Conservation (phyloP, 2,329 filamentous ascomycete genomes). For the Berkeleyomyces basicola region DNA sequence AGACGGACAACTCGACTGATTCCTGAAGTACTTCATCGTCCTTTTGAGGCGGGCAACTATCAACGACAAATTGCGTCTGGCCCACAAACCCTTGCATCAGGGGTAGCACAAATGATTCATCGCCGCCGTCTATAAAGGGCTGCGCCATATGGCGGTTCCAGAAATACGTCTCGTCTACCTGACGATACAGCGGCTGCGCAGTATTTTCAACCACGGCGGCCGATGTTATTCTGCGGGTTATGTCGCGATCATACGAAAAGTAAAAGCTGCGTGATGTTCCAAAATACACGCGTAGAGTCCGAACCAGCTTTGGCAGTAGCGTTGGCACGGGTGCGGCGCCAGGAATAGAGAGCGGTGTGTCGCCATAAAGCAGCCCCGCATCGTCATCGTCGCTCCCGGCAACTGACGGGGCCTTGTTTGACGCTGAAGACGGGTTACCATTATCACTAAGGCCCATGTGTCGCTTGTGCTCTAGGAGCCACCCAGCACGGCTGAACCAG, state of each 20-base stretch:
- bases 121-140: constrained; percentile 58
- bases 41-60: constrained; percentile 39
- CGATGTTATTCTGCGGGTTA: constrained; percentile 48
- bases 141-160: constrained; percentile 71
- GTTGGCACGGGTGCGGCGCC: constrained; percentile 20
- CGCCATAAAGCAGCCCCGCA: constrained; percentile 8
- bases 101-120: constrained; percentile 57
- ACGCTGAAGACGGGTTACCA: not conserved
- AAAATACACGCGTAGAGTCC: constrained; percentile 72
- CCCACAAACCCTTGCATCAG: constrained; percentile 91
- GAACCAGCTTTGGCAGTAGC: constrained; percentile 68
- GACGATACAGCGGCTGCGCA: constrained; percentile 45
- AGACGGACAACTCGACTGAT: constrained; percentile 29
- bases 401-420: constrained; percentile 25
- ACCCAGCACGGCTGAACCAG: constrained; percentile 80
- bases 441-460: constrained; percentile 49
- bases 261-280: constrained; percentile 72
- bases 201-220: constrained; percentile 26
- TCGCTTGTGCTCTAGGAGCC: constrained; percentile 55
- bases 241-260: constrained; percentile 87
- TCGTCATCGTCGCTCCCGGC: constrained; percentile 11
- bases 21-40: constrained; percentile 29
- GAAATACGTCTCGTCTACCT: constrained; percentile 67
- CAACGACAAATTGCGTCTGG: constrained; percentile 63
- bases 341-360: not conserved